phyloP scores from a whole-genome alignment of 2,329 filamentous ascomycete genomes.

The Penicillium sp. region DNA sequence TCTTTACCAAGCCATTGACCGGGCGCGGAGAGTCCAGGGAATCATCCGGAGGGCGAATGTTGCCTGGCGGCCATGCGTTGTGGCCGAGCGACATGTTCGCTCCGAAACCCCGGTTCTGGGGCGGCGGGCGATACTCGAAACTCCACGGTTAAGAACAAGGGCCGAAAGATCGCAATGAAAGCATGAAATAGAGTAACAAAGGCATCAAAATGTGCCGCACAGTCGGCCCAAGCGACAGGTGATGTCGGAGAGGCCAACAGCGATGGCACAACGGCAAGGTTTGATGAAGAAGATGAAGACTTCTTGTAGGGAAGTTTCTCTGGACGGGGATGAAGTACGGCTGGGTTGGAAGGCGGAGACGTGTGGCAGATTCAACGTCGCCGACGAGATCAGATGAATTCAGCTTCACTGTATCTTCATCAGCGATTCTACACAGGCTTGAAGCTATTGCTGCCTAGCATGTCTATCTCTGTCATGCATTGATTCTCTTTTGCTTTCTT shows the following conservation, averaged over 20 bases:
- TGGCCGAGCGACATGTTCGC: conserved; percentile 61
- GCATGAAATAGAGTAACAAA: conserved; percentile 27
- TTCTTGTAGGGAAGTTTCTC: conserved; percentile 37
- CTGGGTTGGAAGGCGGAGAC: conserved; percentile 30
- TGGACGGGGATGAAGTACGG: conserved; percentile 40
- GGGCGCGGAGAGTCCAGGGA: conserved; percentile 37
- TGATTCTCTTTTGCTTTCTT: neutral
- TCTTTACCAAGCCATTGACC: conserved; percentile 42
- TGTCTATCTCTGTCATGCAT: neutral
- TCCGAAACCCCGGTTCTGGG: conserved; percentile 44
- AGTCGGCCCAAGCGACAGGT: conserved; percentile 18
- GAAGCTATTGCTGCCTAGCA: too few relatives aligned
- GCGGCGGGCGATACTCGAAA: conserved; percentile 41
- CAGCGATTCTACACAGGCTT: too few relatives aligned
- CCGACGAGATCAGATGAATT: neutral
- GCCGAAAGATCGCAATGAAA: conserved; percentile 27
- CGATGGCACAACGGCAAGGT: conserved; percentile 31
- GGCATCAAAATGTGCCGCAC: conserved; percentile 26
- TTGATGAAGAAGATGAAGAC: conserved; percentile 38
- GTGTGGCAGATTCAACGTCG: conserved; percentile 25
- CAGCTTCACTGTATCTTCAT: neutral
- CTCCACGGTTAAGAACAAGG: conserved; percentile 41
- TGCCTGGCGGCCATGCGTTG: conserved; percentile 61
- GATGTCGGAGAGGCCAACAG: conserved; percentile 28
- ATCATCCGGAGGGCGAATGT: conserved; percentile 59